Base-by-base conservation (phyloP, 352 stramenopile species). In the Phytophthora foliorum region DNA sequence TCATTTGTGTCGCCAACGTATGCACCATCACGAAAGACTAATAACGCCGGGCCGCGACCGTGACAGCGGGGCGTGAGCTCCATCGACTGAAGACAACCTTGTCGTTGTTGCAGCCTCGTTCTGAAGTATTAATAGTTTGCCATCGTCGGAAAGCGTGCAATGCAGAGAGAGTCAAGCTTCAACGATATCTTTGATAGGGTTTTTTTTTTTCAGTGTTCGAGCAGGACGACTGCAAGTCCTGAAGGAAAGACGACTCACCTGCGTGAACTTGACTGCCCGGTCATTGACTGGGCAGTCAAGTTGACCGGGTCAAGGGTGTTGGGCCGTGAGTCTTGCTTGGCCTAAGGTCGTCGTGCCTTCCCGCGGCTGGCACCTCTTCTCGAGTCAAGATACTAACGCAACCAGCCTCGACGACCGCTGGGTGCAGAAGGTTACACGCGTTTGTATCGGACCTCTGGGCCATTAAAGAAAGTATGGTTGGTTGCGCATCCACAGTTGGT, bases 41-140 rank as follows among this genome's bases (percentile, higher is more conserved):
- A 4, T 41, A 22, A 4, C 32, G 57, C 25, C n/a, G 11, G 29
- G 38, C 9, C n/a, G 45, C 19, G 6, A 46, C 56, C 19, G 34
- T 69, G 53, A 66, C 62, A 48, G 29, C 21, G 45, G 10, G 27
- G 45, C 45, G 44, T 70, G 36, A 17, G 34, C 34, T 41, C 34
- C 34, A n/a, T 41, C 34, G 13, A 55, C 10, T 25, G n/a, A 39
- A 14, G 19, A 11, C 34, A n/a, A 21, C 10, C 21, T 57, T 36
- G 22, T 17, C 9, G 13, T 63, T 27, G 16, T 7, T 22, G 53
- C 52, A 49, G 9, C 10, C 25, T n/a, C 11, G 16, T 13, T 59
- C 48, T 46, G 41, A 34, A 62, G 48, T 44, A n/a, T n/a, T n/a
- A n/a, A n/a, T n/a, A 50, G 36, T 53, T 22, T 19, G 34, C 21